Percentiles rank a stretch among this genome's conserved stretches.
These are phyloP conservation scores for Trichoderma gamsii DNA, from an alignment of 495 filamentous ascomycete species.

Conservation along the genomic window DNA sequence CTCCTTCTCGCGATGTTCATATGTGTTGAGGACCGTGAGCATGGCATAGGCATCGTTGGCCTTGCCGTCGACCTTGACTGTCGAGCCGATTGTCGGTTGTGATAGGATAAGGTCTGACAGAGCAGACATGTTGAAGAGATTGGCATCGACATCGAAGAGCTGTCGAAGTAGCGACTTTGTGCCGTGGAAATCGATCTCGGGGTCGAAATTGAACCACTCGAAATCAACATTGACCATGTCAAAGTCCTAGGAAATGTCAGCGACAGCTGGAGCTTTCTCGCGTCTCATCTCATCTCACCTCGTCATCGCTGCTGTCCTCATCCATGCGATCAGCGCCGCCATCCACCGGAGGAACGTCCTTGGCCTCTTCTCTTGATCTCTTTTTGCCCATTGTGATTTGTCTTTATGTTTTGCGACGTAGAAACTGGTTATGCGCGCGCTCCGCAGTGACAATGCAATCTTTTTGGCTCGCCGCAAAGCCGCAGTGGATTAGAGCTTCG, in stretches of 20 bases:
- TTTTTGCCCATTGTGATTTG: conserved; percentile 18
- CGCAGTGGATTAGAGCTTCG: neutral
- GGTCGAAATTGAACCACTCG: conserved; percentile 94
- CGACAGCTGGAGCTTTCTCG: neutral
- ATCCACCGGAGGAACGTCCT: neutral
- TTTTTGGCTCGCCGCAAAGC: too few relatives aligned
- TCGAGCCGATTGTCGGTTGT: conserved; percentile 84
- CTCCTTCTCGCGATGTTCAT: conserved; percentile 70
- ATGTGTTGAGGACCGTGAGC: conserved; percentile 78
- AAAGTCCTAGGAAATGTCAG: conserved; percentile 52
- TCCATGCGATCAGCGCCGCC: conserved; percentile 18
- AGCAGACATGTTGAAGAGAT: conserved; percentile 78
- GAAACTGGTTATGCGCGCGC: neutral
- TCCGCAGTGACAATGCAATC: neutral
- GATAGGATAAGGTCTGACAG: conserved; percentile 83
- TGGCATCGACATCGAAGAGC: conserved; percentile 82
- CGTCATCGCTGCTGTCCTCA: conserved; percentile 19
- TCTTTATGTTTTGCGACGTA: neutral
- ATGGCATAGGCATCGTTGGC: conserved; percentile 94
- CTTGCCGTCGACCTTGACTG: conserved; percentile 90
- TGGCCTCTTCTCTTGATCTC: conserved; percentile 15
- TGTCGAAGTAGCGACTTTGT: conserved; percentile 86
- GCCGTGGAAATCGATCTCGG: conserved; percentile 88
- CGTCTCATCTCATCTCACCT: conserved; percentile 15
- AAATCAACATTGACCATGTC: conserved; percentile 95